phyloP scores from a whole-genome alignment of 352 stramenopile species.

The Phytophthora citrophthora region DNA sequence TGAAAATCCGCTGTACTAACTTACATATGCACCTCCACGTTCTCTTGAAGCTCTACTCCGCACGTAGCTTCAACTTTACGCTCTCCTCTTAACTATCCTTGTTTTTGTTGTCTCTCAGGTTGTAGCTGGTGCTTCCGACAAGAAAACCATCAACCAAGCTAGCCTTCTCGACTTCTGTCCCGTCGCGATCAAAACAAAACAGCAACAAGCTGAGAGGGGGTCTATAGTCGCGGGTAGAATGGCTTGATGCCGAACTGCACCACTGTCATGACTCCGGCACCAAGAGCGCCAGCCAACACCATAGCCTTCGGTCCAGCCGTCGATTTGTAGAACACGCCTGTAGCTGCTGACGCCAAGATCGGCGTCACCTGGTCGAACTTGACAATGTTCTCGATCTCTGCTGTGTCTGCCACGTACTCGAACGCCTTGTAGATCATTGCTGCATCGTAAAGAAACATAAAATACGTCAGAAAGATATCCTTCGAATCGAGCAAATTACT shows the following conservation, averaged over 20 bases:
- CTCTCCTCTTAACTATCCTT: constrained; percentile 24
- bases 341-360: constrained; percentile 82
- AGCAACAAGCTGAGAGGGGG: constrained; percentile 16
- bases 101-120: background rate
- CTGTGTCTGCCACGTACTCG: constrained; percentile 80
- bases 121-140: background rate
- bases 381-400: constrained; percentile 82
- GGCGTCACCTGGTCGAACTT: constrained; percentile 87
- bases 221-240: constrained; percentile 83
- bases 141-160: background rate
- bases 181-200: constrained; percentile 15
- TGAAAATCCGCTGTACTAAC: constrained; percentile 41
- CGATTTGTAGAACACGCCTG: constrained; percentile 88
- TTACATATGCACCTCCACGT: constrained; percentile 41
- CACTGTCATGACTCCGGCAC: constrained; percentile 81
- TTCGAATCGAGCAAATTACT: background rate
- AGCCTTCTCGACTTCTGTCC: background rate
- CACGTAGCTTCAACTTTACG: constrained; percentile 5
- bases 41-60: constrained; percentile 4
- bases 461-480: constrained; percentile 12
- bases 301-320: constrained; percentile 86
- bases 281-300: constrained; percentile 80
- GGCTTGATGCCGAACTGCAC: constrained; percentile 89
- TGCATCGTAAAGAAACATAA: constrained; percentile 28
- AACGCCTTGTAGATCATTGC: constrained; percentile 90